phyloP scores from a whole-genome alignment of 306 rosid genomes.

The Heteromeles arbutifolia region DNA sequence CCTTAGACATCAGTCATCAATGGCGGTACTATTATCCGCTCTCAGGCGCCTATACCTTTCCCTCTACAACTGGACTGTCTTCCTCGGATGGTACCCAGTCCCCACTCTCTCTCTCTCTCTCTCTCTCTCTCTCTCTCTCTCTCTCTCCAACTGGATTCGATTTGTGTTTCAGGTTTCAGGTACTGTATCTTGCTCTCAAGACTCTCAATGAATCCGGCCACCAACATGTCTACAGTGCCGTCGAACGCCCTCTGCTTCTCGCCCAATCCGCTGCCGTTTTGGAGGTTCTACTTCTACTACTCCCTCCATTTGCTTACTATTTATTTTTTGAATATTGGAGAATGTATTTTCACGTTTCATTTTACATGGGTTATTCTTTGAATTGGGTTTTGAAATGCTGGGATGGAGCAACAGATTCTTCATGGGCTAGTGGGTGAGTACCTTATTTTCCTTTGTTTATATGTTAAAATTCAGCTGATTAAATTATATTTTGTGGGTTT shows the following conservation, averaged over 20 bases:
- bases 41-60: slow-evolving; percentile 58
- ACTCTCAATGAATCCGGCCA: slow-evolving; percentile 58
- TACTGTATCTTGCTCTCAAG: slow-evolving; percentile 46
- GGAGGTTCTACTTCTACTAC: slow-evolving; percentile 36
- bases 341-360: neutral
- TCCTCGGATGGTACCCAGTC: slow-evolving; percentile 64
- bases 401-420: slow-evolving; percentile 46
- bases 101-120: neutral
- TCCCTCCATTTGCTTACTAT: neutral
- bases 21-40: slow-evolving; percentile 46
- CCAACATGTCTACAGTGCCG: slow-evolving; percentile 61
- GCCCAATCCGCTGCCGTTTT: slow-evolving; percentile 77
- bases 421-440: slow-evolving; percentile 86
- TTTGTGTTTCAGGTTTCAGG: slow-evolving; percentile 50
- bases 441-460: neutral
- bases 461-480: neutral
- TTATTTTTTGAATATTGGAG: neutral
- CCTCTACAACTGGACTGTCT: slow-evolving; percentile 67
- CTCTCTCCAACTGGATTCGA: neutral
- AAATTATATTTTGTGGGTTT: slow-evolving; percentile 1
- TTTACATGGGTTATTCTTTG: neutral
- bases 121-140: neutral
- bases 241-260: slow-evolving; percentile 54
- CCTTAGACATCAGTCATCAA: slow-evolving; percentile 16
- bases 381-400: neutral